phyloP scores from a whole-genome alignment of 1,284 basidiomycete genomes.

The Naganishia albida region DNA sequence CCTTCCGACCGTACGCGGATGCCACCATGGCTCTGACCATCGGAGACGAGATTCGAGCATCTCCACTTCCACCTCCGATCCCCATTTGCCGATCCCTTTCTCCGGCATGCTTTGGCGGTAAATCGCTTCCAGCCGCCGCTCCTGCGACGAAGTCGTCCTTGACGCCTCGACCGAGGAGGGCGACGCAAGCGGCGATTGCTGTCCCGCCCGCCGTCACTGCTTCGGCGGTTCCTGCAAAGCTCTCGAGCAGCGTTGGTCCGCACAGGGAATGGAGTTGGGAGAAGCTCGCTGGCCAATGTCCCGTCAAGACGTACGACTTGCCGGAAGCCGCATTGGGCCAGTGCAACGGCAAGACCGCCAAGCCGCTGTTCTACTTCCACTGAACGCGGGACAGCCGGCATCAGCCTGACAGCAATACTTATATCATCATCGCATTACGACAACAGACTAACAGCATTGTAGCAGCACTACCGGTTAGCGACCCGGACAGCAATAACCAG shows the following conservation, averaged over 20 bases:
- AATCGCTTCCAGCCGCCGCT: constrained; percentile 11
- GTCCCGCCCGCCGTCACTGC: background rate
- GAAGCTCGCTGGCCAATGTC: constrained; percentile 12
- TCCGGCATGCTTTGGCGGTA: constrained; percentile 15
- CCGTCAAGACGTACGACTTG: constrained; percentile 22
- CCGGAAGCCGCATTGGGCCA: constrained; percentile 17
- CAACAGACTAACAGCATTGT: background rate
- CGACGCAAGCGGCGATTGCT: constrained; percentile 3
- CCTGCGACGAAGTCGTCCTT: background rate
- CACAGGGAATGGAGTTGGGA: constrained; percentile 25
- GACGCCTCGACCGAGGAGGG: constrained; percentile 1
- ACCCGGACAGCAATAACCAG: background rate
- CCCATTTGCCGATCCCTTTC: constrained; percentile 19
- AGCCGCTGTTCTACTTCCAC: constrained; percentile 21
- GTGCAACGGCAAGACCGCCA: constrained; percentile 15
- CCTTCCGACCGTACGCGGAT: constrained; percentile 10
- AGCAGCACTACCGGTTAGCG: background rate
- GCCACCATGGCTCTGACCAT: constrained; percentile 18
- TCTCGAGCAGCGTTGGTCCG: constrained; percentile 17
- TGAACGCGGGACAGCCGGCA: background rate
- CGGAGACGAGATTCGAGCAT: constrained; percentile 18
- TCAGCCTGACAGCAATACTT: background rate
- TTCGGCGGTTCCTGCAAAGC: constrained; percentile 14
- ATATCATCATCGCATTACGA: background rate
- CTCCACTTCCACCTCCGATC: constrained; percentile 3